A percentile compares a stretch with the other conserved stretches of the same genome.
Evolutionary conservation across 176 grass and related monocot species (phyloP).

Genomic region (Leersia perrieri): DNA sequence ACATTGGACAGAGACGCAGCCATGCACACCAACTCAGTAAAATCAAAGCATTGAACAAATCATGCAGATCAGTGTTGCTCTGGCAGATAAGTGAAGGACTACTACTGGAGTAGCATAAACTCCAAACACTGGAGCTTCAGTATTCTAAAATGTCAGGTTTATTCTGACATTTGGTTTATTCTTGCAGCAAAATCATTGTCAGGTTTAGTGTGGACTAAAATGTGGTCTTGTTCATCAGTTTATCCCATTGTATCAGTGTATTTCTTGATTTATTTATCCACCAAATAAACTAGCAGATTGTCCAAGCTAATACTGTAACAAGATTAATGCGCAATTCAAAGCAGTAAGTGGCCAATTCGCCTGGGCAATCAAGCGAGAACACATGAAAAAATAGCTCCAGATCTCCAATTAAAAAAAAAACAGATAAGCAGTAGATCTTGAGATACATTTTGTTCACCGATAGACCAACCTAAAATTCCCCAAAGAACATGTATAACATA

Average conservation of each 20-base stretch:
- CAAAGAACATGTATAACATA: slow-evolving; percentile 4
- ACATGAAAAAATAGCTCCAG: slow-evolving; percentile 1
- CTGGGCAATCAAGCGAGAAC: neutral
- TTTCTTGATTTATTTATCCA: neutral
- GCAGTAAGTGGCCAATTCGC: neutral
- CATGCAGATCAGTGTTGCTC: neutral
- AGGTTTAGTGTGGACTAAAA: neutral
- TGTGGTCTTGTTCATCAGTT: neutral
- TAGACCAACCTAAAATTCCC: neutral
- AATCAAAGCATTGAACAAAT: neutral
- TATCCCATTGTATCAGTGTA: neutral
- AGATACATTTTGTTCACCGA: slow-evolving; percentile 38
- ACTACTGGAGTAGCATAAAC: too few relatives aligned
- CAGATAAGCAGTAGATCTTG: neutral
- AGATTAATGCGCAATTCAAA: neutral
- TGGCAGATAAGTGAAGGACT: too few relatives aligned
- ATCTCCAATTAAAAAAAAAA: neutral
- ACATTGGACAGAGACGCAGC: neutral
- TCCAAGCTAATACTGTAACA: neutral
- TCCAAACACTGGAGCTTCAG: too few relatives aligned
- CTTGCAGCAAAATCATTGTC: neutral
- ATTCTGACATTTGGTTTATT: neutral
- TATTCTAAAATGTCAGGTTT: too few relatives aligned
- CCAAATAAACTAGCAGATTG: too few relatives aligned
- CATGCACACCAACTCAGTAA: neutral